Conservation (phyloP, 257 asterid species). For the Solanum piurae region DNA sequence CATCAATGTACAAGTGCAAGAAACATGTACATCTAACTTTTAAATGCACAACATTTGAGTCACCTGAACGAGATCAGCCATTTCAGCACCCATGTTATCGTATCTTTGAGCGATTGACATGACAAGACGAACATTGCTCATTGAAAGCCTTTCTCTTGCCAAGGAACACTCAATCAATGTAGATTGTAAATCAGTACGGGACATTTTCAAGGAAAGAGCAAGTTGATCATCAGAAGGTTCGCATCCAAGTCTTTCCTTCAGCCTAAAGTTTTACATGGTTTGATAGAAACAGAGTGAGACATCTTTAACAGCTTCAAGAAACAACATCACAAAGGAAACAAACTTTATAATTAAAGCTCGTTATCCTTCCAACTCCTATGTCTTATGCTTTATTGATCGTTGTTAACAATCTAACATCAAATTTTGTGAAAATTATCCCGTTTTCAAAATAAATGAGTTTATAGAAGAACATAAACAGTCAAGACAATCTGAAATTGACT, state of each 20-base stretch:
- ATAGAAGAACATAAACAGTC: neutral
- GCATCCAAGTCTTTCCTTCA: slow-evolving; percentile 68
- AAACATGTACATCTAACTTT: neutral
- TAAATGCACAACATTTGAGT: slow-evolving; percentile 5
- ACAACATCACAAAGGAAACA: neutral
- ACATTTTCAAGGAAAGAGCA: slow-evolving; percentile 61
- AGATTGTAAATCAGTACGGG: slow-evolving; percentile 48
- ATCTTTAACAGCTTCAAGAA: neutral
- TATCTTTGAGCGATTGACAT: slow-evolving; percentile 93
- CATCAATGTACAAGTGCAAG: neutral
- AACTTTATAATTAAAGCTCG: neutral
- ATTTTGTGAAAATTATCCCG: neutral
- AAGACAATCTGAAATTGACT: neutral
- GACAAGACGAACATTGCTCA: slow-evolving; percentile 95
- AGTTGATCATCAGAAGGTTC: slow-evolving; percentile 93
- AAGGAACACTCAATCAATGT: slow-evolving; percentile 58
- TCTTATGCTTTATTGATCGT: neutral
- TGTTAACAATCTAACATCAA: neutral
- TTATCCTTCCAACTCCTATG: neutral
- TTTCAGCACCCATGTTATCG: slow-evolving; percentile 87
- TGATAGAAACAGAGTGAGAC: neutral
- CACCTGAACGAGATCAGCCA: slow-evolving; percentile 95
- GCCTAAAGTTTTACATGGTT: slow-evolving; percentile 25
- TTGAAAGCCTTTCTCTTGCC: slow-evolving; percentile 93
- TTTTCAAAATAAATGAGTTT: neutral